Conservation (phyloP, 768 basidiomycete species). For the Xanthoconium stramineum region DNA sequence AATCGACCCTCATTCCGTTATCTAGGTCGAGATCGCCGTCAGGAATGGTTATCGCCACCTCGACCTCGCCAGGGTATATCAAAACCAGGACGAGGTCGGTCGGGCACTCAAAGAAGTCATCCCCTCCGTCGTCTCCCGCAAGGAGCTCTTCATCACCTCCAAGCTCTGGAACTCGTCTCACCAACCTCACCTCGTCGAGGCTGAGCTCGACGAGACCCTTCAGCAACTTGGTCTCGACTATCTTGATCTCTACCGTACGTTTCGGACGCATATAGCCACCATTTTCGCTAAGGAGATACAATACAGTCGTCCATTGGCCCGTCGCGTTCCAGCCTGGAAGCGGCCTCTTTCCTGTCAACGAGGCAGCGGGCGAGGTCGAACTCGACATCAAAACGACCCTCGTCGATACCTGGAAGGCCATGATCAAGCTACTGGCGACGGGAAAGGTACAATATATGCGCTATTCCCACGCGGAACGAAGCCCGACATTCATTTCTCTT, state of each 20-base stretch:
- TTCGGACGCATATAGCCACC: not conserved
- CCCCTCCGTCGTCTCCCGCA: slow-evolving; percentile 71
- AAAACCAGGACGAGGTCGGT: slow-evolving; percentile 77
- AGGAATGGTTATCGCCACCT: slow-evolving; percentile 79
- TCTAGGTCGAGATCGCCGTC: slow-evolving; percentile 72
- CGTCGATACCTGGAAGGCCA: slow-evolving; percentile 82
- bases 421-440: slow-evolving; percentile 65
- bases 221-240: slow-evolving; percentile 69
- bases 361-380: slow-evolving; percentile 41
- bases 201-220: slow-evolving; percentile 74
- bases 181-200: slow-evolving; percentile 62
- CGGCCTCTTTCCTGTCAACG: slow-evolving; percentile 51
- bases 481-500: not conserved
- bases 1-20: not conserved
- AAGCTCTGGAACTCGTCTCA: slow-evolving; percentile 84
- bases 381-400: slow-evolving; percentile 59
- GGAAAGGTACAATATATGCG: slow-evolving; percentile 50
- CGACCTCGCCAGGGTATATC: slow-evolving; percentile 77
- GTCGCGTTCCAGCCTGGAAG: slow-evolving; percentile 60
- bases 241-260: slow-evolving; percentile 76
- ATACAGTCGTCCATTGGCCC: slow-evolving; percentile 76
- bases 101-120: slow-evolving; percentile 74
- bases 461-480: not conserved
- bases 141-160: slow-evolving; percentile 77
- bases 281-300: not conserved